Percentiles rank a stretch among this genome's conserved stretches.
phyloP scores from a whole-genome alignment of 2,329 filamentous ascomycete species.

The Iodosphaeria phyllophila region DNA sequence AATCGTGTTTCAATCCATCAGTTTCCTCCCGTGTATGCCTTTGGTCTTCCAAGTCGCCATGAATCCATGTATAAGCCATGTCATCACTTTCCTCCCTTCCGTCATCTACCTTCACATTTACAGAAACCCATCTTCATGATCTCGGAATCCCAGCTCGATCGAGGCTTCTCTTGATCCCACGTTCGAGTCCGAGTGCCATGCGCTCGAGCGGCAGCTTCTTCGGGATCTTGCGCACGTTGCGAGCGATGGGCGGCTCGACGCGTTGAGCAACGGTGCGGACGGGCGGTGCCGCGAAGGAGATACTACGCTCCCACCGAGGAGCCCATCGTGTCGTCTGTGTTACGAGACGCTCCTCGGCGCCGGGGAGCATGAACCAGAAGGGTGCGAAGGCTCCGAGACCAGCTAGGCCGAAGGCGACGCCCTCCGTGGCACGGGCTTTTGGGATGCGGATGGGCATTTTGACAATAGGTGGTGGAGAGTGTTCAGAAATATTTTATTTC shows the following conservation, averaged over 20 bases:
- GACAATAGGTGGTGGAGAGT: constrained; percentile 1
- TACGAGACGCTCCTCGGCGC: constrained; percentile 33
- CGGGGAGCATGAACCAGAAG: constrained; percentile 37
- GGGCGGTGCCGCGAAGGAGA: constrained; percentile 30
- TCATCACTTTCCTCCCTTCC: too few species aligned
- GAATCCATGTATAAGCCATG: too few species aligned
- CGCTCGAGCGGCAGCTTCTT: constrained; percentile 28
- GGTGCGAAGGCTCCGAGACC: constrained; percentile 34
- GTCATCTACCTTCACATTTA: too few species aligned
- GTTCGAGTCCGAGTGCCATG: constrained; percentile 28
- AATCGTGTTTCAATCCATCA: too few species aligned
- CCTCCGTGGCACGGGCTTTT: constrained; percentile 26
- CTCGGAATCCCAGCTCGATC: constrained; percentile 14
- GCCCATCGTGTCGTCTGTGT: constrained; percentile 37
- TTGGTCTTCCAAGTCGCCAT: too few species aligned
- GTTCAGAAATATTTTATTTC: too few species aligned
- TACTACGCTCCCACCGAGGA: constrained; percentile 38
- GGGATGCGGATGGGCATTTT: constrained; percentile 34
- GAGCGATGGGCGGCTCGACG: constrained; percentile 26
- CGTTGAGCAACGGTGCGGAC: constrained; percentile 27
- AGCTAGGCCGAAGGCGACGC: constrained; percentile 32
- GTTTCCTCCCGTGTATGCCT: too few species aligned
- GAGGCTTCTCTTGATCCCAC: constrained; percentile 26
- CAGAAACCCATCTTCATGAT: too few species aligned
- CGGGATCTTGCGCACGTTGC: constrained; percentile 25